phyloP scores from a whole-genome alignment of 805 yeast genomes.

The Wickerhamiella kurtzmanii region DNA sequence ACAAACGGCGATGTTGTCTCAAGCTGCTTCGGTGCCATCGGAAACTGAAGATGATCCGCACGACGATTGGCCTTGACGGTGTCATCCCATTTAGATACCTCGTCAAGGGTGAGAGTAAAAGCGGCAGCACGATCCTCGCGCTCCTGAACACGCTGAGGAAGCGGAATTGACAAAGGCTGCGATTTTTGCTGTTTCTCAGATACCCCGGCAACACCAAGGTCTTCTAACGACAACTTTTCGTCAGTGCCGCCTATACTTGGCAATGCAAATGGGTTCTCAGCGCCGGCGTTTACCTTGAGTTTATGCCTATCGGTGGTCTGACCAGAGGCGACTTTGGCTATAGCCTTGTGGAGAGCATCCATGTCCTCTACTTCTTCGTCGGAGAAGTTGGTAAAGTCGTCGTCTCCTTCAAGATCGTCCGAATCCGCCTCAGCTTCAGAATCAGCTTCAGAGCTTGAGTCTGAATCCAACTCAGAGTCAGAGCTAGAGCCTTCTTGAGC shows the following conservation, averaged over 20 bases:
- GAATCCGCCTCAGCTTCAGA: slow-evolving; percentile 12
- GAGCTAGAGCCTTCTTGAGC: not conserved
- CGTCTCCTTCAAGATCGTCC: slow-evolving; percentile 17
- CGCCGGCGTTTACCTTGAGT: slow-evolving; percentile 20
- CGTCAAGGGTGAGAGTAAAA: slow-evolving; percentile 73
- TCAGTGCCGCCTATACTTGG: slow-evolving; percentile 26
- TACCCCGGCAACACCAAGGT: slow-evolving; percentile 32
- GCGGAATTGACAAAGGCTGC: slow-evolving; percentile 58
- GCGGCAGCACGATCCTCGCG: slow-evolving; percentile 83
- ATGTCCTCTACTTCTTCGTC: slow-evolving; percentile 31
- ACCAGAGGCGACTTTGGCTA: slow-evolving; percentile 22
- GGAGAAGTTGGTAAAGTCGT: slow-evolving; percentile 17
- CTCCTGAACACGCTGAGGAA: slow-evolving; percentile 74
- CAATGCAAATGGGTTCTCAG: slow-evolving; percentile 25
- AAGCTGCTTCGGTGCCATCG: slow-evolving; percentile 37
- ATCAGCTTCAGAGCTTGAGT: slow-evolving; percentile 3
- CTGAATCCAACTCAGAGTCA: slow-evolving; percentile 14
- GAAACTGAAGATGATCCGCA: slow-evolving; percentile 76
- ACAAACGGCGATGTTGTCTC: slow-evolving; percentile 42
- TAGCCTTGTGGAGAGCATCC: slow-evolving; percentile 32
- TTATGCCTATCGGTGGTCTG: slow-evolving; percentile 11
- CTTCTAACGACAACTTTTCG: slow-evolving; percentile 54
- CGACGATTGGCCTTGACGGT: slow-evolving; percentile 62
- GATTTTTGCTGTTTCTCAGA: slow-evolving; percentile 9
- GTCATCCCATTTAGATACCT: slow-evolving; percentile 81